These are phyloP conservation scores for Chlorella variabilis DNA, from an alignment of 163 green algal genomes.

Conservation along the genomic window DNA sequence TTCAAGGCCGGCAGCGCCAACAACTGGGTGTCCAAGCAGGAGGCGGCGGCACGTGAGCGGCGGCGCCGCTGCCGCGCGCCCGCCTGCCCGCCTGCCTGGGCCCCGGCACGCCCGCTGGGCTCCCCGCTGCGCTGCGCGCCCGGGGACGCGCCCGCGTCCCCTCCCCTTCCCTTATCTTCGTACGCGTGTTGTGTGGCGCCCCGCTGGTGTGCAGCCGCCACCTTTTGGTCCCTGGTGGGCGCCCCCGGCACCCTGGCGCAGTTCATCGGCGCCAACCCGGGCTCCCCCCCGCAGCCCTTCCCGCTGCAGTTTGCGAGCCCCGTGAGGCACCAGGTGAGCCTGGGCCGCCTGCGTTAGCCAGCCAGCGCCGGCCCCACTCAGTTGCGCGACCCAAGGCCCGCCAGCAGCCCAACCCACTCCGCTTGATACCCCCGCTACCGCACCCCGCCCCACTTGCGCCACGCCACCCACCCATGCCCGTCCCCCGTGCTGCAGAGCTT, in stretches of 20 bases:
- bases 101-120: too few relatives aligned
- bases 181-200: not conserved
- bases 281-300: not conserved
- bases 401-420: too few relatives aligned
- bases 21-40: slow-evolving; percentile 1
- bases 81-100: not conserved
- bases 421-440: too few relatives aligned
- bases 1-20: not conserved
- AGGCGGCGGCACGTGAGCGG: not conserved
- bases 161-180: not conserved
- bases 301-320: not conserved
- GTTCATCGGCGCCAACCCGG: not conserved
- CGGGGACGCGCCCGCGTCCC: too few relatives aligned
- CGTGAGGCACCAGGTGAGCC: not conserved
- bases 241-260: not conserved
- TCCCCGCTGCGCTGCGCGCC: too few relatives aligned
- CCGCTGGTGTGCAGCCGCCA: not conserved
- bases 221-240: not conserved
- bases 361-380: not conserved
- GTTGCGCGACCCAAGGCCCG: too few relatives aligned
- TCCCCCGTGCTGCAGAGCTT: not conserved
- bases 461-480: too few relatives aligned
- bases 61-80: not conserved
- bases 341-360: not conserved
- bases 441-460: too few relatives aligned